Percentiles rank a stretch among this genome's conserved stretches.
Evolutionary conservation across 768 basidiomycete species (phyloP).

Genomic region (Rhodotorula taiwanensis): DNA sequence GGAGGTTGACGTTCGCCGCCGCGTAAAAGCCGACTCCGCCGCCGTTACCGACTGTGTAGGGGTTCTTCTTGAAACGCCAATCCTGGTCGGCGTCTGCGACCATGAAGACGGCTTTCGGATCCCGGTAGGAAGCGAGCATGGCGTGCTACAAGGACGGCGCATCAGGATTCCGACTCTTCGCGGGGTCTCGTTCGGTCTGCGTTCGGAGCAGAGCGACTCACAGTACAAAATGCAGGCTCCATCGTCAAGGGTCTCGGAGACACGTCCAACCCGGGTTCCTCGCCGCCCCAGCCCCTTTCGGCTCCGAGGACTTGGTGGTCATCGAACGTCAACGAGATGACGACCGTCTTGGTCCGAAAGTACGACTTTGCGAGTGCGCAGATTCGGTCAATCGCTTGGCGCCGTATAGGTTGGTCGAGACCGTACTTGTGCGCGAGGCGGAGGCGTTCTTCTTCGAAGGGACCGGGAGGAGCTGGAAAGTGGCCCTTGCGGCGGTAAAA

Average conservation of each 20-base stretch:
- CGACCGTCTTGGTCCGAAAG: constrained; percentile 21
- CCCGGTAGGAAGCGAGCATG: constrained; percentile 11
- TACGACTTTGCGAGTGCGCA: constrained; percentile 21
- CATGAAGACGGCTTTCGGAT: constrained; percentile 20
- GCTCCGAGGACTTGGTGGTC: constrained; percentile 29
- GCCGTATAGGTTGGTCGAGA: constrained; percentile 11
- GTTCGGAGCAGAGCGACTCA: neutral
- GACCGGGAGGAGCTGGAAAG: constrained; percentile 18
- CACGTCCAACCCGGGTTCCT: constrained; percentile 9
- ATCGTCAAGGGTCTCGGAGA: constrained; percentile 8
- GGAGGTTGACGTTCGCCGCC: constrained; percentile 18
- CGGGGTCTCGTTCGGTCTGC: no score
- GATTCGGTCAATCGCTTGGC: constrained; percentile 25
- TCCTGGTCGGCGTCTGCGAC: constrained; percentile 23
- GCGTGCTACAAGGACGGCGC: constrained; percentile 1
- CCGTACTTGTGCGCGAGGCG: constrained; percentile 28
- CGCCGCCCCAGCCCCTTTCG: constrained; percentile 20
- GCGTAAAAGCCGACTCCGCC: constrained; percentile 15
- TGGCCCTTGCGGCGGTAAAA: constrained; percentile 12
- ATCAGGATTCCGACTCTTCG: neutral
- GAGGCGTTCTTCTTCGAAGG: constrained; percentile 24
- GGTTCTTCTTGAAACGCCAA: constrained; percentile 25
- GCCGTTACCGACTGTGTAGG: constrained; percentile 8
- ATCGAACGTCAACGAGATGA: constrained; percentile 26
- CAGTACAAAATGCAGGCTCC: constrained; percentile 21